A percentile compares a stretch with the other conserved stretches of the same genome.
These are phyloP conservation scores for Stipa capillata DNA, from an alignment of 176 grass and related monocot species.

Conservation along the genomic window DNA sequence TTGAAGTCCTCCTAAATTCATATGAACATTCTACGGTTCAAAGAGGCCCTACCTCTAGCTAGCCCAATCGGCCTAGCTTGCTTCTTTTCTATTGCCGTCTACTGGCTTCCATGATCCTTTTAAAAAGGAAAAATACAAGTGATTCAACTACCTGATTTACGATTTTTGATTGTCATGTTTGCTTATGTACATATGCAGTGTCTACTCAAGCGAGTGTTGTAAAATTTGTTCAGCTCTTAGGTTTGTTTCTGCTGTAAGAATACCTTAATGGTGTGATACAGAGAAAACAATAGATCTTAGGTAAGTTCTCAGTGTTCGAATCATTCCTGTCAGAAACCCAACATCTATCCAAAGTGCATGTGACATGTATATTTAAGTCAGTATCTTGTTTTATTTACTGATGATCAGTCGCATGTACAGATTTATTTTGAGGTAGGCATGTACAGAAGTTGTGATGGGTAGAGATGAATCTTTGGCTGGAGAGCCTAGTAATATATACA, in stretches of 20 bases:
- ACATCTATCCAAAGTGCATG: background rate
- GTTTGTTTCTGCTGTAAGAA: background rate
- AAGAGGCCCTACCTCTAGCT: no score
- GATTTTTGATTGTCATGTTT: background rate
- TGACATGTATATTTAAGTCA: background rate
- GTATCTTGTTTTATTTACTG: background rate
- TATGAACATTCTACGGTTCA: no score
- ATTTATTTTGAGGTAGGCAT: background rate
- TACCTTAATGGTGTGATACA: background rate
- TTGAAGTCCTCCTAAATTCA: no score
- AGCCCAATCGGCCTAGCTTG: no score
- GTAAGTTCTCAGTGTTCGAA: background rate
- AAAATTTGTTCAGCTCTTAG: background rate
- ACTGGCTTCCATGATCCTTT: no score
- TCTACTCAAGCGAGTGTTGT: background rate
- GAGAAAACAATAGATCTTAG: background rate
- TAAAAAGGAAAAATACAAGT: no score
- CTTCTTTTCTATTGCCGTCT: no score
- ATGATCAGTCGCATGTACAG: slow-evolving; percentile 5
- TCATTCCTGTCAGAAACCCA: background rate
- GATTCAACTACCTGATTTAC: background rate
- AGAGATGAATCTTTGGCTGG: slow-evolving; percentile 16
- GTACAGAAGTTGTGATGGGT: slow-evolving; percentile 2
- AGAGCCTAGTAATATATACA: slow-evolving; percentile 19
- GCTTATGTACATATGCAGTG: background rate